Base-by-base conservation (phyloP, 805 yeast species). In the Starmerella vaccinii region DNA sequence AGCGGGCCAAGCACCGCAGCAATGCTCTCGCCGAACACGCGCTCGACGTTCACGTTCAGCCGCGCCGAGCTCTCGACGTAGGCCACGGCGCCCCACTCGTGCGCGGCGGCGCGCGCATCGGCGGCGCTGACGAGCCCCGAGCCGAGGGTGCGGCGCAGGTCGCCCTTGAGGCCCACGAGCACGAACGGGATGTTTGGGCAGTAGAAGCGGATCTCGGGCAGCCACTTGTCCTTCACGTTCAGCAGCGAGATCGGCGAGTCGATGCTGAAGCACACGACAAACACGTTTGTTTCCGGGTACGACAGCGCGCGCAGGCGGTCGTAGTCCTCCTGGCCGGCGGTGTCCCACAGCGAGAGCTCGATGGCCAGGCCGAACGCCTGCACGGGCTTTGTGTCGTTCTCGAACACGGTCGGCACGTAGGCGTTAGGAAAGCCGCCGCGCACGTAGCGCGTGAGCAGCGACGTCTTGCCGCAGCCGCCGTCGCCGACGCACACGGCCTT, bases 291-390 rank as follows among this genome's bases (percentile, higher is more conserved):
- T 66, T 88, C 95, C 55, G 95, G 95, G 69, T 88, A 87, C 10
- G 90, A 82, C 58, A 86, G 72, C 34, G 95, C 95, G 71, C 95
- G 82, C 61, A 86, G 74, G 70, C 95, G 83, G 68, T 87, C 95
- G 66, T 87, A 88, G 73, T 88, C 97, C 75, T 88, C 97, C 77
- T 88, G 97, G 58, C 97, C 97, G 51, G 97, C 95, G 59, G 96
- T 88, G 85, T 87, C 96, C 96, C 96, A 87, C 59, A 87, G 74
- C 7, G 95, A 95, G 68, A 87, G 74, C 68, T 87, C 95, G 52
- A 90, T 96, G 65, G 84, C 77, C 69, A 89, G 83, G 42, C 95
- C 92, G 61, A 83, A 89, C 50, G 82, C 82, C 63, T 80, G 95
- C 51, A 90, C 96, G 67, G 87, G 95, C 42, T 96, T 95, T 60